A percentile compares a stretch with the other conserved stretches of the same genome.
These are phyloP conservation scores for Colletotrichum sojae DNA, from an alignment of 2,329 filamentous ascomycete genomes.

Conservation along the genomic window DNA sequence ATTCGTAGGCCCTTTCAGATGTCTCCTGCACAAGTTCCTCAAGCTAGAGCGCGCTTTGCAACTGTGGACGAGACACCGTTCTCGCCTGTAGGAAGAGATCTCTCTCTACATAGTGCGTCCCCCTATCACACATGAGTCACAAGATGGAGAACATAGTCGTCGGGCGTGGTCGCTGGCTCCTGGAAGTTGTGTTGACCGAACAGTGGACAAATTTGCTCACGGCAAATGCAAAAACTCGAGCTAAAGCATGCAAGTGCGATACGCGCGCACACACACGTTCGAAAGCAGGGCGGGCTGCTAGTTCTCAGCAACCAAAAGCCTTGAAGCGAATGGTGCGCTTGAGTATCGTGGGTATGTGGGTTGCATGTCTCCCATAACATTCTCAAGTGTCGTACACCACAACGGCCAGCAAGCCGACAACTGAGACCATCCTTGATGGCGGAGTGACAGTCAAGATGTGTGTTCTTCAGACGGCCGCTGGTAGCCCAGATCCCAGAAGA, in stretches of 20 bases:
- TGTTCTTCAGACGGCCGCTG: neutral
- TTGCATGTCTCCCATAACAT: neutral
- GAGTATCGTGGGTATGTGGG: neutral
- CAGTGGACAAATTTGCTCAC: slow-evolving; percentile 8
- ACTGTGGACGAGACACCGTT: slow-evolving; percentile 5
- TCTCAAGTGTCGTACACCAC: neutral
- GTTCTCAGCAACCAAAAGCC: neutral
- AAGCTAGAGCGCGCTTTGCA: neutral
- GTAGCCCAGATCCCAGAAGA: slow-evolving; percentile 8
- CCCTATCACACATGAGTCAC: neutral
- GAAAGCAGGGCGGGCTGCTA: slow-evolving; percentile 1
- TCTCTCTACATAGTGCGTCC: neutral
- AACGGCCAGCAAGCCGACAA: neutral
- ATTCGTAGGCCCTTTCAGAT: slow-evolving; percentile 9
- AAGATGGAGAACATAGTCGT: neutral
- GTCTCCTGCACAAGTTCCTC: neutral
- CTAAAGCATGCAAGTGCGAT: slow-evolving; percentile 19
- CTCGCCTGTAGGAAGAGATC: neutral
- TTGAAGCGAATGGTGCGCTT: neutral
- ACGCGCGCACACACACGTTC: slow-evolving; percentile 7
- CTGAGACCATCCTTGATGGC: slow-evolving; percentile 8
- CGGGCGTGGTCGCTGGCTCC: too few relatives aligned
- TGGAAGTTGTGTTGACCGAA: neutral
- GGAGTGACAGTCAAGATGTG: slow-evolving; percentile 3
- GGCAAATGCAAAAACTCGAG: neutral